Evolutionary conservation across 2,329 filamentous ascomycete genomes (phyloP).

Genomic region (Neofusicoccum kwambonambiense): DNA sequence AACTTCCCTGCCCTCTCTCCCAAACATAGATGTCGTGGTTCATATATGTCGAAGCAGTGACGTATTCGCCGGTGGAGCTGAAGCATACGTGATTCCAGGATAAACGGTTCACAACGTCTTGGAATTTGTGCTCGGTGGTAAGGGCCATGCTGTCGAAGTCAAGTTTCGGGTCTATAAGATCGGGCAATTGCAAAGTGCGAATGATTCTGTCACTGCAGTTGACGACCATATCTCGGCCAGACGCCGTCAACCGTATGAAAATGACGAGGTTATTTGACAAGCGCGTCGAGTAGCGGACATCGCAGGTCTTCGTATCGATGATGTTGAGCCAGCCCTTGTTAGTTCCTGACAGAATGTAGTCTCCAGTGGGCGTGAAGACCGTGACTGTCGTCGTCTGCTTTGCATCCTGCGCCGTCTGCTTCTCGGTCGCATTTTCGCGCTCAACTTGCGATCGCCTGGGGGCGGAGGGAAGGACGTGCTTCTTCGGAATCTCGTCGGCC

Average conservation of each 20-base stretch:
- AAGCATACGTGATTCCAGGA: slow-evolving; percentile 98
- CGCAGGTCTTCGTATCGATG: slow-evolving; percentile 76
- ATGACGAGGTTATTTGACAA: slow-evolving; percentile 86
- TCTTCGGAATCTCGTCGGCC: slow-evolving; percentile 65
- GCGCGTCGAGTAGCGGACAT: slow-evolving; percentile 86
- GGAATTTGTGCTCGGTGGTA: slow-evolving; percentile 95
- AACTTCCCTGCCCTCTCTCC: slow-evolving; percentile 88
- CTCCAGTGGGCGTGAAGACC: slow-evolving; percentile 79
- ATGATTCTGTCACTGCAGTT: slow-evolving; percentile 96
- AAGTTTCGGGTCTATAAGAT: slow-evolving; percentile 62
- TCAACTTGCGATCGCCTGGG: slow-evolving; percentile 73
- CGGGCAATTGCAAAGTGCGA: slow-evolving; percentile 84
- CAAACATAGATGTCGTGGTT: slow-evolving; percentile 99
- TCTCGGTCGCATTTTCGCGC: slow-evolving; percentile 72
- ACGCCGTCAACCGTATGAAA: slow-evolving; percentile 77
- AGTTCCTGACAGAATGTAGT: slow-evolving; percentile 88
- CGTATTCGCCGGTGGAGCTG: slow-evolving; percentile 90
- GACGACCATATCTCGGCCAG: slow-evolving; percentile 82
- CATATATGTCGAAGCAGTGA: slow-evolving; percentile 94
- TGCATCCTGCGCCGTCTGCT: slow-evolving; percentile 85
- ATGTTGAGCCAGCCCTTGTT: slow-evolving; percentile 97
- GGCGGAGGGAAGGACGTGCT: slow-evolving; percentile 75
- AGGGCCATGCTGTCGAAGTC: slow-evolving; percentile 84
- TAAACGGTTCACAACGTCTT: slow-evolving; percentile 91
- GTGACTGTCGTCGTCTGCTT: slow-evolving; percentile 94